A percentile compares a stretch with the other conserved stretches of the same genome.
Evolutionary conservation across 2,329 filamentous ascomycete species (phyloP).

Genomic region (Blumeria hordei): DNA sequence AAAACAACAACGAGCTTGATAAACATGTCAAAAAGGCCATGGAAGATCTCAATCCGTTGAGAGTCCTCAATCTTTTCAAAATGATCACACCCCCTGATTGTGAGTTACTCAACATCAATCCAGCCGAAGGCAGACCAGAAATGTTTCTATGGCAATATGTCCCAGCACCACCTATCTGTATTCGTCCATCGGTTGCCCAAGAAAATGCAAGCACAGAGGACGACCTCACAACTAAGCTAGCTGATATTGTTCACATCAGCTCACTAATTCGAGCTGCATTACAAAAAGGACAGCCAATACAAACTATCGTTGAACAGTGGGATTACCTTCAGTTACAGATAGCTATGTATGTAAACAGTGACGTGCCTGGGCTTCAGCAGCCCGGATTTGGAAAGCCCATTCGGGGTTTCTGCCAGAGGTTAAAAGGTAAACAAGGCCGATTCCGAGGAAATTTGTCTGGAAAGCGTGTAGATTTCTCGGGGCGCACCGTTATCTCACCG

Average conservation of each 20-base stretch:
- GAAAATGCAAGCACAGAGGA: slow-evolving; percentile 88
- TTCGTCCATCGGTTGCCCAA: slow-evolving; percentile 80
- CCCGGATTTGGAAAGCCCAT: slow-evolving; percentile 71
- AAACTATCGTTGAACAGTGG: slow-evolving; percentile 94
- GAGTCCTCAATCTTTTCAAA: slow-evolving; percentile 78
- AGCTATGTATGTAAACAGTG: slow-evolving; percentile 94
- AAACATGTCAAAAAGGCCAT: slow-evolving; percentile 80
- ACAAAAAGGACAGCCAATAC: slow-evolving; percentile 58
- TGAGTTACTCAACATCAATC: slow-evolving; percentile 73
- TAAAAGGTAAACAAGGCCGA: slow-evolving; percentile 93
- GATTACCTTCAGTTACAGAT: slow-evolving; percentile 89
- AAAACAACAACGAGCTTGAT: slow-evolving; percentile 58
- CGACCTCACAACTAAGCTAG: slow-evolving; percentile 88
- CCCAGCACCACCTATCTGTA: slow-evolving; percentile 80
- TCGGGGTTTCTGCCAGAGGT: slow-evolving; percentile 75
- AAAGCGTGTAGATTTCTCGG: slow-evolving; percentile 96
- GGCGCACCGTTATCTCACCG: slow-evolving; percentile 88
- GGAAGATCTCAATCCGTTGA: slow-evolving; percentile 78
- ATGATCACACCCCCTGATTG: slow-evolving; percentile 67
- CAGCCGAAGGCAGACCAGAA: slow-evolving; percentile 67
- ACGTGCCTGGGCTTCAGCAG: slow-evolving; percentile 78
- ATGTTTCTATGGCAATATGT: slow-evolving; percentile 97
- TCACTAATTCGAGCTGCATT: slow-evolving; percentile 65
- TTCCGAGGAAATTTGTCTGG: slow-evolving; percentile 93
- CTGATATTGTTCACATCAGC: slow-evolving; percentile 85